phyloP scores from a whole-genome alignment of 2,329 filamentous ascomycete species.

The Pseudogymnoascus sp. region DNA sequence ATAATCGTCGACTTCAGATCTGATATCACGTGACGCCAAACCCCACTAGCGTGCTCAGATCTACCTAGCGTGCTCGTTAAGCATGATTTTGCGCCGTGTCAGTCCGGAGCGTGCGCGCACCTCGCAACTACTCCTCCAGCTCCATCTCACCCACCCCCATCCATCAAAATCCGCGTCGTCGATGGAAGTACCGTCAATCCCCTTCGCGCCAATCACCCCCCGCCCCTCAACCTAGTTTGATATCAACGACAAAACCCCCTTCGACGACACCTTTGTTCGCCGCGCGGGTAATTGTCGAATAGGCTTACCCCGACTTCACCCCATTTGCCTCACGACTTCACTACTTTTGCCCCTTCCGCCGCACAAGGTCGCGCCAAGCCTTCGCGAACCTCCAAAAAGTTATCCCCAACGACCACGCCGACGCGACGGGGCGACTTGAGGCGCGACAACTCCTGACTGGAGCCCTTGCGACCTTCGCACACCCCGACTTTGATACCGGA shows the following conservation, averaged over 20 bases:
- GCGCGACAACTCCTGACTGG: slow-evolving; percentile 17
- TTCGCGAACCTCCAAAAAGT: slow-evolving; percentile 23
- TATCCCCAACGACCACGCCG: slow-evolving; percentile 22
- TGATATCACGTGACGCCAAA: neutral
- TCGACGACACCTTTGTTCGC: neutral
- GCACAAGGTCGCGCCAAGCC: slow-evolving; percentile 24
- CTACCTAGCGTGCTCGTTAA: slow-evolving; percentile 6
- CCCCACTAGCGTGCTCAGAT: neutral
- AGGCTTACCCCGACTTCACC: neutral
- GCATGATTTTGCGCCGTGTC: slow-evolving; percentile 6
- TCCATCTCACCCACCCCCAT: slow-evolving; percentile 8
- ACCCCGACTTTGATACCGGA: slow-evolving; percentile 10
- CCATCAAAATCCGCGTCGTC: slow-evolving; percentile 9
- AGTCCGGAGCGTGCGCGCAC: neutral
- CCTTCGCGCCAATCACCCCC: slow-evolving; percentile 6
- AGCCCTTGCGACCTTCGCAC: slow-evolving; percentile 7
- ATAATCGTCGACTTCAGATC: neutral
- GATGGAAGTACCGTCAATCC: slow-evolving; percentile 8
- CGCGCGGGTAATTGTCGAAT: neutral
- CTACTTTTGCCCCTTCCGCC: neutral
- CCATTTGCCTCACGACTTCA: neutral
- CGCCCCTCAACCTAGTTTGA: slow-evolving; percentile 9
- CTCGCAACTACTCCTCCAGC: slow-evolving; percentile 7
- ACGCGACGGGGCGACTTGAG: slow-evolving; percentile 21
- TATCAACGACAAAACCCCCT: slow-evolving; percentile 8